These are phyloP conservation scores for Murraya paniculata DNA, from an alignment of 345 rosid species.

Conservation along the genomic window DNA sequence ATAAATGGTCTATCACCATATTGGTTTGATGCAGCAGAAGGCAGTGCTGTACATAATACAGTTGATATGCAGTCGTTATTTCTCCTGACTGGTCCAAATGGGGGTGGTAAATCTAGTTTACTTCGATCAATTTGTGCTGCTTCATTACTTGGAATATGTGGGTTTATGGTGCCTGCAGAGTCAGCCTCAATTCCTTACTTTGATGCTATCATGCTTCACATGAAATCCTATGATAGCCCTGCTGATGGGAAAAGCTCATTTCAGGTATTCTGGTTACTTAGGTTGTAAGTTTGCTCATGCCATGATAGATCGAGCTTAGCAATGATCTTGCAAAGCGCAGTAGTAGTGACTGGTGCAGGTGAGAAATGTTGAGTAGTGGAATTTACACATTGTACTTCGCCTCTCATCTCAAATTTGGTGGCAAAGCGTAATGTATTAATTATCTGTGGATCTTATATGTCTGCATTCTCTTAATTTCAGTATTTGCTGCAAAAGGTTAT, in stretches of 20 bases:
- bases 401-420: neutral
- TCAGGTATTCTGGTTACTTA: conserved; percentile 50
- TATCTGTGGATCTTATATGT: neutral
- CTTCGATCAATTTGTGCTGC: conserved; percentile 94
- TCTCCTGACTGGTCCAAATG: conserved; percentile 95
- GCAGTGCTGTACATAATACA: conserved; percentile 76
- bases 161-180: conserved; percentile 93
- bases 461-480: neutral
- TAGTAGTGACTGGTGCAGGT: conserved; percentile 1
- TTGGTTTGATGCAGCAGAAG: conserved; percentile 88
- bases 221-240: conserved; percentile 98
- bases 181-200: conserved; percentile 82
- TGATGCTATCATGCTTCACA: conserved; percentile 94
- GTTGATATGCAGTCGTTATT: conserved; percentile 82
- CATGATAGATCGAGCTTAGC: neutral
- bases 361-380: neutral
- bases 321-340: neutral
- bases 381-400: neutral
- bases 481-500: neutral
- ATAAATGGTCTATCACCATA: conserved; percentile 78
- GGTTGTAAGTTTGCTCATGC: neutral
- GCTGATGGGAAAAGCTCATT: conserved; percentile 97
- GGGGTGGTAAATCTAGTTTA: conserved; percentile 99
- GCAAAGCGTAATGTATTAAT: neutral
- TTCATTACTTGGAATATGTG: conserved; percentile 87